Base-by-base conservation (phyloP, 192 early-diverging fungal species). In the Spizellomyces punctatus region DNA sequence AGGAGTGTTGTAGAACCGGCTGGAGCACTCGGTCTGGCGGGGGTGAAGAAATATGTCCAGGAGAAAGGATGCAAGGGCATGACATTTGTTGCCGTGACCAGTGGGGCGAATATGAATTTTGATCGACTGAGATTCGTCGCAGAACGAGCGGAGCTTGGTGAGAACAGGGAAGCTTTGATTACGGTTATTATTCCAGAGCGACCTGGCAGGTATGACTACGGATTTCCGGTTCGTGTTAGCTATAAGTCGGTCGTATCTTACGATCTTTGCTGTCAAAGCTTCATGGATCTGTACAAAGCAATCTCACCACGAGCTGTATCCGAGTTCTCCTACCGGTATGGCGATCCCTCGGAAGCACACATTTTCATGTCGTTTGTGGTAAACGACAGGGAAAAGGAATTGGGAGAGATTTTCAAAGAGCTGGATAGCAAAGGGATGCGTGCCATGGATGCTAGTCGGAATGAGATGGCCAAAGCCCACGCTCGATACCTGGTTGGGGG, bases 71-170 rank as follows among this genome's bases (percentile, higher is more conserved):
- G 85, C 9, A 79, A 70, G n/a, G 88, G 83, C 58, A 75, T 80
- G 49, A 88, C 81, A 14, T 89, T 90, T 64, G 88, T 99, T 17
- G 88, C 92, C 6, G 83, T 96, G 62, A 86, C 90, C 41, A 92
- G 90, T 14, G 98, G 98, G 14, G 98, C 98, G 48, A 99, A 99
- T 83, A 97, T 98, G 89, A 96, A 99, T 78, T 99, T 98, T 89
- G 95, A 96, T 76, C 90, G 96, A 1, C 83, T 99, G n/a, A 88
- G 95, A 49, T 98, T 98, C 71, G 95, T 99, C 1, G 94, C 95
- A 14, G 96, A 99, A 76, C 90, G 98, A 59, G 94, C 98, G 5
- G 89, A 91, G 6, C 77, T 98, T n/a, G 96, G 98, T 58, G 98
- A 99, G 77, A 82, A 92, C 45, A 83, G 77, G 55, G 98, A 99